Conservation (phyloP, 495 filamentous ascomycete genomes). For the Xylona heveae region DNA sequence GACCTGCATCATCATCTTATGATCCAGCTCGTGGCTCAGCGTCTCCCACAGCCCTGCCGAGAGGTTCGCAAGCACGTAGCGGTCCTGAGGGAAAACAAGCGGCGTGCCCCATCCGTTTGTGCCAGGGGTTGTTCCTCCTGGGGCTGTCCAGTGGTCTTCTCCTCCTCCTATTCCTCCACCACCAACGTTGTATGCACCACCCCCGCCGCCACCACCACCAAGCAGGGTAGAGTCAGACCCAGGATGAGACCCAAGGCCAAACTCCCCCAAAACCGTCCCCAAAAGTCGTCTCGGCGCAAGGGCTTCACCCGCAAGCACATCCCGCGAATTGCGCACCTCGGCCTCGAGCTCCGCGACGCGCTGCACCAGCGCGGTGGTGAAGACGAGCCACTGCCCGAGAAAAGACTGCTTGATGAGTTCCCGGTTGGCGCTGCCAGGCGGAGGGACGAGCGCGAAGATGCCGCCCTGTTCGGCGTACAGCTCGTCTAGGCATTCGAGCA, state of each 20-base stretch:
- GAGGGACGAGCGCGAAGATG: background rate
- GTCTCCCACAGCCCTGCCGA: background rate
- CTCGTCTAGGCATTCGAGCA: background rate
- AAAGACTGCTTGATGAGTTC: background rate
- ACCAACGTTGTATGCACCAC: too few relatives aligned
- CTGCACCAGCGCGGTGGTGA: background rate
- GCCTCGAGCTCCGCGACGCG: background rate
- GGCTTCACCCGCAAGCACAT: conserved; percentile 1
- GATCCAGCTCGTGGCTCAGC: background rate
- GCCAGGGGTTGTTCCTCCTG: background rate
- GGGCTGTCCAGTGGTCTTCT: too few relatives aligned
- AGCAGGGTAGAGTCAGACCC: too few relatives aligned
- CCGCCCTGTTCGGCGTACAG: background rate
- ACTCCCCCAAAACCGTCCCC: too few relatives aligned
- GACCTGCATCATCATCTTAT: too few relatives aligned
- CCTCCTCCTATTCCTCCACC: too few relatives aligned
- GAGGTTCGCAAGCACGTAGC: background rate
- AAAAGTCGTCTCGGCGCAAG: background rate
- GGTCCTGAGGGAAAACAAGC: conserved; percentile 1
- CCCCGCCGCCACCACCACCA: too few relatives aligned
- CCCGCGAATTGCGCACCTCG: background rate
- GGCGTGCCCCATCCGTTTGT: background rate
- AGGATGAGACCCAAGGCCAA: too few relatives aligned
- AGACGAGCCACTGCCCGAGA: background rate
- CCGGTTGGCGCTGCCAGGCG: background rate